Base-by-base conservation (phyloP, 1,284 basidiomycete species). In the Stereum hirsutum region DNA sequence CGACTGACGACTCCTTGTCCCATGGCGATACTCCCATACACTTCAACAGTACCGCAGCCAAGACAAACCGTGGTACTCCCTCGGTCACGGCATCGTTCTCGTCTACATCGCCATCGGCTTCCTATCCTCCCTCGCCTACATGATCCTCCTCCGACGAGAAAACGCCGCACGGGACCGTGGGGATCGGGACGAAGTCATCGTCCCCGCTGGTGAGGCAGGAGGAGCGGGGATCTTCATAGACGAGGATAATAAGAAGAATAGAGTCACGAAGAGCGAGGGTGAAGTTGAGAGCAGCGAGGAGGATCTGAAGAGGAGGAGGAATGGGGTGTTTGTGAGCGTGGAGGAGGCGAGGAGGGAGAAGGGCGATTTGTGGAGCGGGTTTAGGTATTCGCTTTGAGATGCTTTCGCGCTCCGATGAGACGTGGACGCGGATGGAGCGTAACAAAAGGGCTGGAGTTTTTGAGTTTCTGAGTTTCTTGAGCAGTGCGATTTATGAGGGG, bases 81-180 rank as follows among this genome's bases (percentile, higher is more conserved):
- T 87, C 26, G 86, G 84, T 39, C 73, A 77, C 45, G 75, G 70
- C 11, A 66, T 88, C 24, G 77, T 87, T 28, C 64, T 84, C 42
- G 71, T 81, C 61, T 89, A 84, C 60, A 79, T 88, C 45, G 72
- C 59, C 24, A 64, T 86, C 36, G 84, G 83, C 6, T 61, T 81
- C 47, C 53, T 80, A 26, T 62, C 68, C 45, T 75, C 79, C 17
- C 46, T 66, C 7, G 42, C 56, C 8, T 70, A 73, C 59, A 61
- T 70, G 41, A 51, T 72, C 52, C 54, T 72, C 25, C 61, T 87
- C 36, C 69, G 64, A 31, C 58, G 62, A 20, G 82, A 87, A 56
- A 89, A 89, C 49, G 68, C 65, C 2, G 63, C 64, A 32, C 69
- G 81, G 7, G 78, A 78, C 4, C 64, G 73, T 12, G 84, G 84